Conservation (phyloP, 805 yeast genomes). For the Kodamaea kakaduensis region DNA sequence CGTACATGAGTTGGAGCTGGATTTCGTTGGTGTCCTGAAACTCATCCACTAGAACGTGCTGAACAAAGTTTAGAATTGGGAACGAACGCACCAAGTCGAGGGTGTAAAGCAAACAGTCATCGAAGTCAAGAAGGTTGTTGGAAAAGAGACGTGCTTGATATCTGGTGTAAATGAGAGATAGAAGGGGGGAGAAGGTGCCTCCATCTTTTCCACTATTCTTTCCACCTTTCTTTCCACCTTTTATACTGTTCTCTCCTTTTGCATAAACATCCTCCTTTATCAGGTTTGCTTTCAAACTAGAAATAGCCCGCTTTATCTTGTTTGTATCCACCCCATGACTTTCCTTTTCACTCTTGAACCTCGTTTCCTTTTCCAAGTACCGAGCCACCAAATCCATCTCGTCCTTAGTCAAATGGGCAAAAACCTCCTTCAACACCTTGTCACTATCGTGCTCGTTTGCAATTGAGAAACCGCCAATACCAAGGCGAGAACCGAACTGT, state of each 20-base stretch:
- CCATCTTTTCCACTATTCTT: too few species aligned
- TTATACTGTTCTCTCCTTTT: slow-evolving; percentile 2
- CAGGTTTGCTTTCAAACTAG: slow-evolving; percentile 55
- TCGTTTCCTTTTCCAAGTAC: slow-evolving; percentile 8
- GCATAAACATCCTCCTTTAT: slow-evolving; percentile 39
- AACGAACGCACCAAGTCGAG: slow-evolving; percentile 45
- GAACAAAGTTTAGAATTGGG: slow-evolving; percentile 45
- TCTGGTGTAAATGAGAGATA: slow-evolving; percentile 38
- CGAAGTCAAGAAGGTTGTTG: slow-evolving; percentile 65
- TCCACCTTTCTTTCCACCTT: too few species aligned
- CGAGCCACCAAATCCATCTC: slow-evolving; percentile 15
- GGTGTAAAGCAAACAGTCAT: slow-evolving; percentile 67
- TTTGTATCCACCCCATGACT: slow-evolving; percentile 4
- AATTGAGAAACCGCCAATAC: slow-evolving; percentile 44
- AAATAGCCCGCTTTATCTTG: slow-evolving; percentile 43
- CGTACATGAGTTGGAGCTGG: slow-evolving; percentile 66
- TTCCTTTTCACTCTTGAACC: slow-evolving; percentile 1
- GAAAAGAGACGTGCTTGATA: slow-evolving; percentile 49
- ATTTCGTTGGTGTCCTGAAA: slow-evolving; percentile 86
- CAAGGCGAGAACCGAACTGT: slow-evolving; percentile 50
- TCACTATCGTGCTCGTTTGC: slow-evolving; percentile 63
- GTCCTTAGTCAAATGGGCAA: slow-evolving; percentile 21
- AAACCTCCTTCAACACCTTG: slow-evolving; percentile 42
- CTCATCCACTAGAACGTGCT: slow-evolving; percentile 86
- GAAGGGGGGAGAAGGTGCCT: slow-evolving; percentile 12